These are phyloP conservation scores for Tremella yokohamensis DNA, from an alignment of 768 basidiomycete genomes.

Conservation along the genomic window DNA sequence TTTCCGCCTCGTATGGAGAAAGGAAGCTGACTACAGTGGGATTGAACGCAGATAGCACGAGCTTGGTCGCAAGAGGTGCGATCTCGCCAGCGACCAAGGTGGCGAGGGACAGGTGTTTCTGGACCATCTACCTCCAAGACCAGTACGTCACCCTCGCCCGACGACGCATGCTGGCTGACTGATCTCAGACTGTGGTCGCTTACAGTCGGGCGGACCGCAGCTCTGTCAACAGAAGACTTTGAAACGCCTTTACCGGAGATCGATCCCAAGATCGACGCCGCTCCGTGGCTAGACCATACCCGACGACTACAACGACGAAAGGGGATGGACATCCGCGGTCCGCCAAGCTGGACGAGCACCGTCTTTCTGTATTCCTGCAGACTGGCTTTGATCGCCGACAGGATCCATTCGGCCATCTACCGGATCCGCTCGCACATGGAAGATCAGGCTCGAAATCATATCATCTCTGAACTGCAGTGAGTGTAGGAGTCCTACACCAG, in stretches of 20 bases:
- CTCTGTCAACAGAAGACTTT: slow-evolving; percentile 2
- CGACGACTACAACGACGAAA: background rate
- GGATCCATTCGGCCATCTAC: slow-evolving; percentile 4
- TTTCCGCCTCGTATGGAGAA: background rate
- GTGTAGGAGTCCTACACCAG: slow-evolving; percentile 1
- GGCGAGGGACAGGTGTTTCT: slow-evolving; percentile 21
- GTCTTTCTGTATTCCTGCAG: slow-evolving; percentile 6
- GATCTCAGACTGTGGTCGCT: slow-evolving; percentile 23
- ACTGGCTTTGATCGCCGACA: slow-evolving; percentile 7
- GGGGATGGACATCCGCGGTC: slow-evolving; percentile 2
- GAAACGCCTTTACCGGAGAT: slow-evolving; percentile 11
- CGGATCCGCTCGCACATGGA: background rate
- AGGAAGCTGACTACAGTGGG: slow-evolving; percentile 28
- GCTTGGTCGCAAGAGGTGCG: slow-evolving; percentile 27
- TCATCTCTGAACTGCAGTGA: slow-evolving; percentile 5
- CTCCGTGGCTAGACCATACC: slow-evolving; percentile 4
- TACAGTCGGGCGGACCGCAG: slow-evolving; percentile 24
- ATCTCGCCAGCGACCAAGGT: slow-evolving; percentile 11
- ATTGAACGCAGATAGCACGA: slow-evolving; percentile 37
- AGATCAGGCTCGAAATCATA: background rate
- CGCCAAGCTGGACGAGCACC: slow-evolving; percentile 10
- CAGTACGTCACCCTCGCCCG: slow-evolving; percentile 16
- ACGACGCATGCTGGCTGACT: background rate
- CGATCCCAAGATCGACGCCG: slow-evolving; percentile 7
- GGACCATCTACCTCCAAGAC: slow-evolving; percentile 24